These are phyloP conservation scores for Petunia secreta DNA, from an alignment of 257 asterid species.

Conservation along the genomic window DNA sequence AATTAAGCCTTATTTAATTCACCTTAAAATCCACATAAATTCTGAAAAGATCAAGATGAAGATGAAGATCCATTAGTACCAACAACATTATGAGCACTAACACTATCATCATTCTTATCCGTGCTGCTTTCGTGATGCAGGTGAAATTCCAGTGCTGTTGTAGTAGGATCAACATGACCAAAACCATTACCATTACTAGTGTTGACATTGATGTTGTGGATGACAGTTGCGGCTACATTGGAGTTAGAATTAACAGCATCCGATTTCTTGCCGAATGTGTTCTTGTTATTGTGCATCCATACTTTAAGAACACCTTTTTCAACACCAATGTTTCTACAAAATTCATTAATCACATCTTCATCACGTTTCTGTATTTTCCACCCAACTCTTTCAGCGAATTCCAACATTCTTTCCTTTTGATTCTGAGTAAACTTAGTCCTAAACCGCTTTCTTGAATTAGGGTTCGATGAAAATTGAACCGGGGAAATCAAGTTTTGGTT, in stretches of 20 bases:
- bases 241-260: neutral
- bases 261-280: conserved; percentile 32
- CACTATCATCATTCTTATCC: conserved; percentile 31
- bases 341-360: conserved; percentile 34
- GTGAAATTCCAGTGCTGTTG: conserved; percentile 30
- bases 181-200: conserved; percentile 25
- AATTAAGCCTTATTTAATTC: conserved; percentile 27
- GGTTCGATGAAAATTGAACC: neutral
- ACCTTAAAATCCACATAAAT: neutral
- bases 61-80: conserved; percentile 64
- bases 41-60: conserved; percentile 50
- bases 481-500: neutral
- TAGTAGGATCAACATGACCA: neutral
- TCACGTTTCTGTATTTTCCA: conserved; percentile 46
- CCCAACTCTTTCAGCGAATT: conserved; percentile 37
- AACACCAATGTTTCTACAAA: conserved; percentile 40
- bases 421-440: conserved; percentile 40
- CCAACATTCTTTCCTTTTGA: conserved; percentile 44
- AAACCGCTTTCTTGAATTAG: conserved; percentile 26
- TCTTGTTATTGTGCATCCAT: conserved; percentile 52
- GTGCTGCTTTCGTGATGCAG: conserved; percentile 38
- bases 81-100: conserved; percentile 33
- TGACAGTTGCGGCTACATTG: conserved; percentile 8
- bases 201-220: neutral
- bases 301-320: conserved; percentile 40